Evolutionary conservation across 2,329 filamentous ascomycete species (phyloP).

Genomic region (Taxawa tesnikishii): DNA sequence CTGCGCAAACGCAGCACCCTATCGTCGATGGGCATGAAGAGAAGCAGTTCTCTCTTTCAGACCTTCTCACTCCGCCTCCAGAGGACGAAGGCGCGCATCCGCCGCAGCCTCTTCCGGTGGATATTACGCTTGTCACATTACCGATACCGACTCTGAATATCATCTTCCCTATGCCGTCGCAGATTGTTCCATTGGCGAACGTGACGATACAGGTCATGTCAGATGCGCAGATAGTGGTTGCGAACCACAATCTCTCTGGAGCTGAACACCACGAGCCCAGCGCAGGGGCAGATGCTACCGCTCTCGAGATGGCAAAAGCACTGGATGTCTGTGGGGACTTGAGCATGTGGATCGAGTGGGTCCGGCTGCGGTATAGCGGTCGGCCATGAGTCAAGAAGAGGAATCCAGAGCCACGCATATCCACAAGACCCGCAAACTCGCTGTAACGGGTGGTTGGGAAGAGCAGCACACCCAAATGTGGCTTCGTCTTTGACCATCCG

Average conservation of each 20-base stretch:
- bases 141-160: conserved; percentile 18
- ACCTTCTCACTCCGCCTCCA: conserved; percentile 4
- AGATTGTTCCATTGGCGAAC: conserved; percentile 31
- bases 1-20: conserved; percentile 19
- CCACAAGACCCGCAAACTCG: too few relatives aligned
- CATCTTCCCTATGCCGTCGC: conserved; percentile 9
- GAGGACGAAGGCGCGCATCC: not conserved
- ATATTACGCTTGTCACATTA: conserved; percentile 19
- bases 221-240: conserved; percentile 47
- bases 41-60: conserved; percentile 6
- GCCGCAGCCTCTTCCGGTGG: conserved; percentile 11
- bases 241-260: conserved; percentile 35
- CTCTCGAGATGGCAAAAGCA: conserved; percentile 27
- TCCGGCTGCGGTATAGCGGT: conserved; percentile 14
- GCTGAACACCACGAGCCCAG: too few relatives aligned
- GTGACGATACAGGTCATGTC: conserved; percentile 47
- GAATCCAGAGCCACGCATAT: too few relatives aligned
- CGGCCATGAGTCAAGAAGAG: too few relatives aligned
- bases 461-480: too few relatives aligned
- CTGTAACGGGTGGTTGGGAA: too few relatives aligned
- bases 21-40: not conserved
- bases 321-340: conserved; percentile 37
- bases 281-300: conserved; percentile 10
- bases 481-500: too few relatives aligned
- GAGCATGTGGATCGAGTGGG: conserved; percentile 40